Conservation (phyloP, 192 early-diverging fungal genomes). For the Umbelopsis sp. region DNA sequence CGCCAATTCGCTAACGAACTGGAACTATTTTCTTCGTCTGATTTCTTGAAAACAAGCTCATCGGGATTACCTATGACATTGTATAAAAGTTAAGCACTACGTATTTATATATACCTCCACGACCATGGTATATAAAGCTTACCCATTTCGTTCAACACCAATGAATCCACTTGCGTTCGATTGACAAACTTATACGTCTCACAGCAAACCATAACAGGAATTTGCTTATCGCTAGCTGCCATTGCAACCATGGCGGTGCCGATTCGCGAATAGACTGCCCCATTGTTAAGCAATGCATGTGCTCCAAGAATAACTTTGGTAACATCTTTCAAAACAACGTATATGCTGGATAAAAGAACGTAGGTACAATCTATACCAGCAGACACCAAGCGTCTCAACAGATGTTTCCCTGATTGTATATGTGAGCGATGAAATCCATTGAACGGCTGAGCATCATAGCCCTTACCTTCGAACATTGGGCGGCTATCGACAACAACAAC, state of each 20-base stretch:
- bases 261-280: constrained; percentile 85
- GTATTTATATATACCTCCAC: neutral
- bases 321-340: constrained; percentile 79
- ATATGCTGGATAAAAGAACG: constrained; percentile 63
- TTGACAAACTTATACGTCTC: constrained; percentile 97
- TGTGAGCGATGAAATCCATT: neutral
- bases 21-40: neutral
- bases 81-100: neutral
- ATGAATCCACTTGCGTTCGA: constrained; percentile 89
- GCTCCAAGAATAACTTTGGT: constrained; percentile 97
- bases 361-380: constrained; percentile 80
- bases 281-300: constrained; percentile 89
- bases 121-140: constrained; percentile 6
- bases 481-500: constrained; percentile 93
- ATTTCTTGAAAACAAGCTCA: constrained; percentile 66
- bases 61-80: constrained; percentile 70
- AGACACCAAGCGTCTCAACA: constrained; percentile 56
- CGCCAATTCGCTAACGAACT: constrained; percentile 69
- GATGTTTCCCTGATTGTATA: constrained; percentile 55
- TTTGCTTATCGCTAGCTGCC: constrained; percentile 81
- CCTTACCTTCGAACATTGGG: constrained; percentile 83
- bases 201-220: constrained; percentile 95
- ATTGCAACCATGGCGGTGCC: constrained; percentile 92
- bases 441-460: too few species aligned
- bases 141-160: constrained; percentile 96